These are phyloP conservation scores for Teunomyces kruisii DNA, from an alignment of 805 yeast genomes.

Conservation along the genomic window DNA sequence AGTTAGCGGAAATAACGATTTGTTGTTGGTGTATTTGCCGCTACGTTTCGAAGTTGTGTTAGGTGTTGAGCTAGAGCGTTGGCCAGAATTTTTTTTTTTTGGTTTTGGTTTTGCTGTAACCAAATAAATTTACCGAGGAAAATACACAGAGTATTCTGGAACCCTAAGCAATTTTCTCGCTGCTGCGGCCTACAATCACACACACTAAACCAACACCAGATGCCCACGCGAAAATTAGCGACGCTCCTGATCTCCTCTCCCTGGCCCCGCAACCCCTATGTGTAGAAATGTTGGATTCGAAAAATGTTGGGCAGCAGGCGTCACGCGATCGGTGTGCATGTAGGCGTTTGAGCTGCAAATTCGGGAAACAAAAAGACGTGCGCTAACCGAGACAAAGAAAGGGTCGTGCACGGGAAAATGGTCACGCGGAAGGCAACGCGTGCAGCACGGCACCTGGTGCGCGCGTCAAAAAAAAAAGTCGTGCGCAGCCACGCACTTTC, in stretches of 20 bases:
- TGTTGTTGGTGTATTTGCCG: neutral
- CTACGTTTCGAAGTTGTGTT: slow-evolving; percentile 12
- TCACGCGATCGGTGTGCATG: neutral
- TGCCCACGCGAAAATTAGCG: neutral
- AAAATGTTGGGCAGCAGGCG: slow-evolving; percentile 1
- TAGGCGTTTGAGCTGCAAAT: neutral
- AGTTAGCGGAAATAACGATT: neutral
- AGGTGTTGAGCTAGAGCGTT: neutral
- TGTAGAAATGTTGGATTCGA: neutral
- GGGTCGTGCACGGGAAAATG: too few relatives aligned
- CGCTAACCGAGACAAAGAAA: neutral
- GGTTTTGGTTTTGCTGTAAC: neutral
- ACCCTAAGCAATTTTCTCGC: neutral
- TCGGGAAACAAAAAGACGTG: neutral
- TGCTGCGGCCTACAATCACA: neutral
- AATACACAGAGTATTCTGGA: neutral
- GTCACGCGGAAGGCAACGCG: too few relatives aligned
- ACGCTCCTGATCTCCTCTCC: neutral
- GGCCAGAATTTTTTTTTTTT: slow-evolving; percentile 1
- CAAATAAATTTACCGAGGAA: neutral
- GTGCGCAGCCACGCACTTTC: neutral
- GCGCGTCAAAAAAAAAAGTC: too few relatives aligned
- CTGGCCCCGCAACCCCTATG: slow-evolving; percentile 1
- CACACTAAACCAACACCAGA: neutral
- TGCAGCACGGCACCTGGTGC: too few relatives aligned